A percentile compares a stretch with the other conserved stretches of the same genome.
phyloP scores from a whole-genome alignment of 352 stramenopile species.

The Pilasporangium apinafurcum region DNA sequence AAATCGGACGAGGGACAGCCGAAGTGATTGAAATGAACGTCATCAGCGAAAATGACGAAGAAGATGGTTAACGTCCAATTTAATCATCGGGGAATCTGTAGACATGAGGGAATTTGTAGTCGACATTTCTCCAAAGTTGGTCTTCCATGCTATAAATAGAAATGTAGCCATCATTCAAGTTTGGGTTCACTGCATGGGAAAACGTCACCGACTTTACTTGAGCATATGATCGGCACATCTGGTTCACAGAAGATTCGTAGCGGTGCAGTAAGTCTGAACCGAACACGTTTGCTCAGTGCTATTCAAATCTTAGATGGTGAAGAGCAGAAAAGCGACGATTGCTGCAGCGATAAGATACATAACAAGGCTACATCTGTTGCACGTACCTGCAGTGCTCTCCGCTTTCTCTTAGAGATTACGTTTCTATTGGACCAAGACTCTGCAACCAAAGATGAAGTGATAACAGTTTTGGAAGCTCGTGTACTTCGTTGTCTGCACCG shows the following conservation, averaged over 20 bases:
- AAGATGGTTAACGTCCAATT: constrained; percentile 56
- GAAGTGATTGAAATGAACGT: constrained; percentile 78
- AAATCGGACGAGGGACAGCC: constrained; percentile 20
- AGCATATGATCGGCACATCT: too few relatives aligned
- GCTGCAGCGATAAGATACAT: background rate
- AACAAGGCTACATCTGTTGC: too few relatives aligned
- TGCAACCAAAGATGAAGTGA: constrained; percentile 8
- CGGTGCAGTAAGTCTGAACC: constrained; percentile 4
- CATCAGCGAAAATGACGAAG: constrained; percentile 75
- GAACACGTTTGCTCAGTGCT: constrained; percentile 22
- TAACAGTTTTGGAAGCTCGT: constrained; percentile 25
- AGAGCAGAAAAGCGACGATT: too few relatives aligned
- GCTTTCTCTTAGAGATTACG: constrained; percentile 20
- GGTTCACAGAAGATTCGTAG: too few relatives aligned
- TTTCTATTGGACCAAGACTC: constrained; percentile 11
- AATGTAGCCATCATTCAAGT: too few relatives aligned
- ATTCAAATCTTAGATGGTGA: constrained; percentile 44
- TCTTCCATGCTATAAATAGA: too few relatives aligned
- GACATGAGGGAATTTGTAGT: too few relatives aligned
- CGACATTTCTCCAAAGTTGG: too few relatives aligned
- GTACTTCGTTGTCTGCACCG: constrained; percentile 27
- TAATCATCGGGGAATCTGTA: too few relatives aligned
- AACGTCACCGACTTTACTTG: too few relatives aligned
- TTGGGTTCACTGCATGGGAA: too few relatives aligned
- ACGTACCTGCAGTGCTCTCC: constrained; percentile 11